A percentile compares a stretch with the other conserved stretches of the same genome.
Conservation (phyloP, 331 rosid genomes). For the Dryas integrifolia region DNA sequence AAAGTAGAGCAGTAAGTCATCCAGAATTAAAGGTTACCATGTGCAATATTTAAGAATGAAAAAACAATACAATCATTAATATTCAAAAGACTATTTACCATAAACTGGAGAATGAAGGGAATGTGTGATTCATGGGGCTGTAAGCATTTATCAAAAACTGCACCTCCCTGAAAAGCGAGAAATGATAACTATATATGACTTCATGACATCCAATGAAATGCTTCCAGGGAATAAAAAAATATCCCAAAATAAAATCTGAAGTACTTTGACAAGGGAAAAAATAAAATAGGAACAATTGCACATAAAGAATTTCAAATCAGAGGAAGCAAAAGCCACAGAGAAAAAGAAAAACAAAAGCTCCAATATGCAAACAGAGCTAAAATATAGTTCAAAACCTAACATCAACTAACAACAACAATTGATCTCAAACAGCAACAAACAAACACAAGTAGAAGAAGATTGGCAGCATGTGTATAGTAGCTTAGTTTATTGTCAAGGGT, state of each 20-base stretch:
- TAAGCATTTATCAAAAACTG: conserved; percentile 63
- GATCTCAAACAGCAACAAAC: conserved; percentile 16
- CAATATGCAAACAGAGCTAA: neutral
- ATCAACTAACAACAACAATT: neutral
- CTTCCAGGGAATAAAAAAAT: neutral
- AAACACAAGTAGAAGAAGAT: conserved; percentile 51
- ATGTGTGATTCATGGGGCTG: conserved; percentile 97
- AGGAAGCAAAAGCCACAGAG: neutral
- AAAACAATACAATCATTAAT: conserved; percentile 13
- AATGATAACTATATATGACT: neutral
- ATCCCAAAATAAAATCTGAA: neutral
- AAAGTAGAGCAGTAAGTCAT: neutral
- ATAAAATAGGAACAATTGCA: neutral
- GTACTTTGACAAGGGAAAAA: neutral
- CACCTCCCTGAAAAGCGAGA: conserved; percentile 69
- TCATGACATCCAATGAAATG: neutral
- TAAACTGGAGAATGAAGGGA: conserved; percentile 89
- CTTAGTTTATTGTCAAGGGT: conserved; percentile 71
- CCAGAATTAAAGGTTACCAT: neutral
- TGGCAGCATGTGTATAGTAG: conserved; percentile 89
- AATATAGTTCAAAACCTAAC: neutral
- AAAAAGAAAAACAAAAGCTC: neutral
- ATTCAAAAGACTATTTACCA: conserved; percentile 44
- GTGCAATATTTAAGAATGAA: neutral
- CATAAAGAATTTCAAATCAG: neutral